Percentiles rank a stretch among this genome's conserved stretches.
Evolutionary conservation across 2,329 filamentous ascomycete genomes (phyloP).

Genomic region (Aspergillus transmontanensis): DNA sequence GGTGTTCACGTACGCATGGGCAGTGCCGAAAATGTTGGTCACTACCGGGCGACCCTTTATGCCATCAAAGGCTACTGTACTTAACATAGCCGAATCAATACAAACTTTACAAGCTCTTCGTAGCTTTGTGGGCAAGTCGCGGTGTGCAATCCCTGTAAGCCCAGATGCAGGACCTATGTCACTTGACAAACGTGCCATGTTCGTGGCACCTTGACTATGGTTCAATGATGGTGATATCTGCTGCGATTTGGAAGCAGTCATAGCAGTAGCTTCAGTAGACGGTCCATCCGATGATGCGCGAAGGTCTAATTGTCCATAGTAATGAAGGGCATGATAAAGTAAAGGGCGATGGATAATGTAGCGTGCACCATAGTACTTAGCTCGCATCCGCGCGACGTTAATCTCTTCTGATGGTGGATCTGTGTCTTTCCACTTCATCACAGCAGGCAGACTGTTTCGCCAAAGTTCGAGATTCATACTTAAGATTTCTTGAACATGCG

Average conservation of each 20-base stretch:
- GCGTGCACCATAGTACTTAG: conserved; percentile 91
- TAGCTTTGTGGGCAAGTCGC: conserved; percentile 46
- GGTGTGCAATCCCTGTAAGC: conserved; percentile 15
- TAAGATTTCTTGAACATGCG: conserved; percentile 43
- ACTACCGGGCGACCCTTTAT: conserved; percentile 70
- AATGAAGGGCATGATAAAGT: conserved; percentile 61
- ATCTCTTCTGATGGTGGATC: conserved; percentile 76
- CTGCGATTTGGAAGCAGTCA: conserved; percentile 33
- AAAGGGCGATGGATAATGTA: conserved; percentile 89
- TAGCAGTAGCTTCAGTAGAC: conserved; percentile 30
- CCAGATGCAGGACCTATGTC: conserved; percentile 35
- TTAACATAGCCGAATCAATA: conserved; percentile 75
- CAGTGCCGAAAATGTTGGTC: conserved; percentile 95
- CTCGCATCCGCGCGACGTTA: conserved; percentile 78
- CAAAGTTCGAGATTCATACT: conserved; percentile 56
- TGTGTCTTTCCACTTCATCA: conserved; percentile 64
- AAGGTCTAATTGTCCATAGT: conserved; percentile 46
- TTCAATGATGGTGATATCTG: conserved; percentile 40
- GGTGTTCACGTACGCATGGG: conserved; percentile 79
- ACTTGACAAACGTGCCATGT: conserved; percentile 36
- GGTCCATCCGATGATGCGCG: conserved; percentile 32
- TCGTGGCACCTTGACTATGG: conserved; percentile 31
- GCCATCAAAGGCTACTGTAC: conserved; percentile 78
- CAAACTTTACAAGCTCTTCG: conserved; percentile 62
- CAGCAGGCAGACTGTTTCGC: conserved; percentile 52